Evolutionary conservation across 768 basidiomycete species (phyloP), one percentile per base, ranked within the genome.

Genomic region (Phanerodontia chrysosporium): DNA sequence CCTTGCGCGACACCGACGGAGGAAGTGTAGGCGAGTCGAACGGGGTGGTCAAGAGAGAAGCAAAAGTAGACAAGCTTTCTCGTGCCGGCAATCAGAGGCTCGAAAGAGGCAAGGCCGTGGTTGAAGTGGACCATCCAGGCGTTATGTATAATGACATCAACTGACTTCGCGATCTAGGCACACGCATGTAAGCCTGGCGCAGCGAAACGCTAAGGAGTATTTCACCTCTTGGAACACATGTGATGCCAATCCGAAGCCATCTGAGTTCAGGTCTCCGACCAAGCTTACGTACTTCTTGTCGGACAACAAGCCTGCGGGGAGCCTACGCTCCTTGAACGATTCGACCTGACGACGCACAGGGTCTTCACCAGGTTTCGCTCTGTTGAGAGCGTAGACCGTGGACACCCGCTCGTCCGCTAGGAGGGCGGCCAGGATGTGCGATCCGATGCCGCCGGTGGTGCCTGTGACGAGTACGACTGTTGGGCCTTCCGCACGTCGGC

Each of bases 101-200:
- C 70, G 58, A 73, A 75, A 14, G 69, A 66, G 28, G 53, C 16
- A 18, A 76, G 59, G 4, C 69, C 30, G 8, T 67, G 55, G 51
- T 70, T 72, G 67, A 78, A 78, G 57, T 78, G 70, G 3, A 77
- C 71, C 18, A 60, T 69, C 77, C 77, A 78, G 21, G 76, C 77
- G 62, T 55, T 32, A 51, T 52, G 49, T 16, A 64, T 61, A 28
- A 64, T 28, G 22, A 35, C 32, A 3, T 32, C 53, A 18, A 59
- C 30, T 51, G 59, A 55, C 22, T 8, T 8, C 16, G n/a, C 39
- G 3, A 62, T 18, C 60, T 62, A 44, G 22, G 27, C 4, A 39
- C 16, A 36, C 10, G n/a, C 25, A 14, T 10, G 2, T 52, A 6
- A 51, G n/a, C 6, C 39, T 35, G 32, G 32, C 13, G 32, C 32